These are phyloP conservation scores for Mycena sp. DNA, from an alignment of 1,284 basidiomycete species.

Conservation along the genomic window DNA sequence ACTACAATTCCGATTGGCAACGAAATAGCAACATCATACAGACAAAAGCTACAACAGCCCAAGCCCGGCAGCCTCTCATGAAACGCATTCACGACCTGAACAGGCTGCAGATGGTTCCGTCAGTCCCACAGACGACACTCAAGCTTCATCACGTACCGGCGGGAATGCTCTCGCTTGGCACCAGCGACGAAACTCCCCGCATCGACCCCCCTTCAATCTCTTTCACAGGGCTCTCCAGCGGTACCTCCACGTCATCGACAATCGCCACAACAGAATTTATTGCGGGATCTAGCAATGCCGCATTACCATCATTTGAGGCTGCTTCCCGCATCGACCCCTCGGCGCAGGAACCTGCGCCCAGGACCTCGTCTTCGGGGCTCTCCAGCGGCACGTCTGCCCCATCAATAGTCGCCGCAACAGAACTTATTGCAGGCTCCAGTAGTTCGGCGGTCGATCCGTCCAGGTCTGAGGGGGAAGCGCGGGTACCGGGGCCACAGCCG, in stretches of 20 bases:
- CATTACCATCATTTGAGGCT: background rate
- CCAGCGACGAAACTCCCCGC: background rate
- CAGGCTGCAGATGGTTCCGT: too few relatives aligned
- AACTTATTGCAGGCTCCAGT: background rate
- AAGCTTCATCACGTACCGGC: background rate
- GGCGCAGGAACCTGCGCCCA: too few relatives aligned
- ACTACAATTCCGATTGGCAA: too few relatives aligned
- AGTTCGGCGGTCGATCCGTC: background rate
- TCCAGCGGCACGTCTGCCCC: background rate
- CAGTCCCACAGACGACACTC: too few relatives aligned
- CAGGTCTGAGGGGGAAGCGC: background rate
- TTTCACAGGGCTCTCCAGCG: background rate
- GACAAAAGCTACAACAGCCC: too few relatives aligned
- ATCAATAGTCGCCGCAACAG: background rate
- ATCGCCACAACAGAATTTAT: background rate
- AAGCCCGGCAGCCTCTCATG: too few relatives aligned
- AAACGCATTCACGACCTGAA: too few relatives aligned
- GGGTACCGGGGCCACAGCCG: background rate
- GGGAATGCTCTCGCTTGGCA: background rate
- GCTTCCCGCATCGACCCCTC: too few relatives aligned
- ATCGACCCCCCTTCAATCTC: background rate
- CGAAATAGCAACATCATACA: too few relatives aligned
- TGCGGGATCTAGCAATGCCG: background rate
- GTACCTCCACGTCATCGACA: background rate
- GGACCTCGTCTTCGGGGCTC: background rate